Evolutionary conservation across 2,329 filamentous ascomycete species (phyloP).

Genomic region (Fusarium lateritium): DNA sequence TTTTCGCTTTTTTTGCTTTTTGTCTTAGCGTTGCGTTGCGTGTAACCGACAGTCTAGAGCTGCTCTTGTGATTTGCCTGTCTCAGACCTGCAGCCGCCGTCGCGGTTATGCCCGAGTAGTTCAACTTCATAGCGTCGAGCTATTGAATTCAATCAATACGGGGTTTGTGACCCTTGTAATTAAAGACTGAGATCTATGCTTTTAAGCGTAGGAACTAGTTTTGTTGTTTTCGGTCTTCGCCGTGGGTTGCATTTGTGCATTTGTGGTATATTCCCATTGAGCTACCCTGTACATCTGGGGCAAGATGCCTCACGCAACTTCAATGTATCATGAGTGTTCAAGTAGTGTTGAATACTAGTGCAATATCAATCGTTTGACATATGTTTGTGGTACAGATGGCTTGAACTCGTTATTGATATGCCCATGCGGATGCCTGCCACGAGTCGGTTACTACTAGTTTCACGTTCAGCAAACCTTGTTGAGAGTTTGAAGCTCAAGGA

Average conservation of each 20-base stretch:
- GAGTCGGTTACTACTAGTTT: neutral
- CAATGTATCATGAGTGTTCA: neutral
- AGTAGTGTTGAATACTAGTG: neutral
- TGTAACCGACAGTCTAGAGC: conserved; percentile 29
- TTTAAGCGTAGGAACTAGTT: neutral
- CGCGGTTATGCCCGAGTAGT: conserved; percentile 32
- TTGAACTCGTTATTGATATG: neutral
- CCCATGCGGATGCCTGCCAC: neutral
- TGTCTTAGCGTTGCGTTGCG: conserved; percentile 26
- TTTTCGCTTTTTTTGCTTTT: neutral
- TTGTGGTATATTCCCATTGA: no score
- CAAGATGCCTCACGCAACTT: neutral
- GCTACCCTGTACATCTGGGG: conserved; percentile 8
- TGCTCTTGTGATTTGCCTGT: conserved; percentile 30
- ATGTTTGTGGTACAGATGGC: neutral
- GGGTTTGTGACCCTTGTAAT: neutral
- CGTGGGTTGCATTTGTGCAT: neutral
- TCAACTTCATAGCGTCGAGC: conserved; percentile 2
- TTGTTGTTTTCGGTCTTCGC: neutral
- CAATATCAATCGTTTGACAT: neutral
- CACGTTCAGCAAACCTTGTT: neutral
- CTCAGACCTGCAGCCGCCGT: conserved; percentile 28
- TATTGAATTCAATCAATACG: conserved; percentile 3
- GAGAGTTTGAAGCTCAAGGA: neutral
- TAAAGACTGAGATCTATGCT: neutral